These are phyloP conservation scores for Penicillium polonicum DNA, from an alignment of 2,329 filamentous ascomycete genomes.

Conservation along the genomic window DNA sequence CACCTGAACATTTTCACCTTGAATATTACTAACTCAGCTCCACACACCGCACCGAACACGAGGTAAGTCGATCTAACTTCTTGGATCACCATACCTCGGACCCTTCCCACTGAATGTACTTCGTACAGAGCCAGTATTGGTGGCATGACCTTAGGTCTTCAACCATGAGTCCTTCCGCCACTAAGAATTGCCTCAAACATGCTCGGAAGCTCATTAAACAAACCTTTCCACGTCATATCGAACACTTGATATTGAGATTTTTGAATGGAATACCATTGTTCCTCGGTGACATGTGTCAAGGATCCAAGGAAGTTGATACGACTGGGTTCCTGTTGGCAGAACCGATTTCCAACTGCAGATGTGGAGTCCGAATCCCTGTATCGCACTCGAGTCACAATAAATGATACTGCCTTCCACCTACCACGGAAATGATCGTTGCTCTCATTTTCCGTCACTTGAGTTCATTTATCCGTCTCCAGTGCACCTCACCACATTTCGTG, in stretches of 20 bases:
- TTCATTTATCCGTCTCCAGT: neutral
- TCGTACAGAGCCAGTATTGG: too few relatives aligned
- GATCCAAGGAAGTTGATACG: neutral
- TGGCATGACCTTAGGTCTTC: too few relatives aligned
- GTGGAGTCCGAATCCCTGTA: neutral
- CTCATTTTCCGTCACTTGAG: neutral
- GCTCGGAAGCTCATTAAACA: too few relatives aligned
- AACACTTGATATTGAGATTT: neutral
- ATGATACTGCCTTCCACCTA: neutral
- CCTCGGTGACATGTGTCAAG: neutral
- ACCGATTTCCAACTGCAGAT: neutral
- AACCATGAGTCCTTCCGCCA: too few relatives aligned
- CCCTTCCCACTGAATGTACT: too few relatives aligned
- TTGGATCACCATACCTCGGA: too few relatives aligned
- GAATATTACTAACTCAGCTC: too few relatives aligned
- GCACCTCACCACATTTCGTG: neutral
- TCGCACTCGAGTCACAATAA: neutral
- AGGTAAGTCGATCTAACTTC: too few relatives aligned
- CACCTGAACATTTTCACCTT: too few relatives aligned
- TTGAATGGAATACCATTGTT: neutral
- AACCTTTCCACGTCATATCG: too few relatives aligned
- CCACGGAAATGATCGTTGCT: neutral
- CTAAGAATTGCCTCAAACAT: too few relatives aligned
- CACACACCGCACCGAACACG: too few relatives aligned
- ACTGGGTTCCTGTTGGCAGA: neutral